Conservation (phyloP, 495 filamentous ascomycete genomes). For the Daldinia bambusicola region DNA sequence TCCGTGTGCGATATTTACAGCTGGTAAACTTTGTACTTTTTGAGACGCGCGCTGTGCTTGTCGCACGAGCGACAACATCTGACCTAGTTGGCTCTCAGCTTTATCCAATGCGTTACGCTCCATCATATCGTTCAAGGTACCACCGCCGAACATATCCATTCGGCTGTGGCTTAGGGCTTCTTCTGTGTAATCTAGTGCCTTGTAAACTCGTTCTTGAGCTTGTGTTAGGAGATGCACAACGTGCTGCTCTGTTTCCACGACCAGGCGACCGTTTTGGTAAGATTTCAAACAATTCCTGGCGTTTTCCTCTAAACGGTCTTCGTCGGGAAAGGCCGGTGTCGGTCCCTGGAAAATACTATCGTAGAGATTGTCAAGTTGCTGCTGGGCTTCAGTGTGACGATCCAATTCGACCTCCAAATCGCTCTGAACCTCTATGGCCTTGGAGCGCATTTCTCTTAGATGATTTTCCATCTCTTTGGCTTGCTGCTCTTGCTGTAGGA, state of each 20-base stretch:
- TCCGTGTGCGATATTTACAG: slow-evolving; percentile 49
- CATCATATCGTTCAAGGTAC: slow-evolving; percentile 48
- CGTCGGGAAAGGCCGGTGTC: slow-evolving; percentile 59
- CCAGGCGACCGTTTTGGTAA: slow-evolving; percentile 41
- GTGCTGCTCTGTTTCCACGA: slow-evolving; percentile 45
- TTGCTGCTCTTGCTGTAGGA: slow-evolving; percentile 53
- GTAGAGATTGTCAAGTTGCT: slow-evolving; percentile 54
- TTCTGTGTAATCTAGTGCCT: slow-evolving; percentile 46
- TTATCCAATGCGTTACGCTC: slow-evolving; percentile 55
- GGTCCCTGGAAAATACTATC: slow-evolving; percentile 57
- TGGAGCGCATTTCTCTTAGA: slow-evolving; percentile 42
- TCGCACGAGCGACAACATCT: slow-evolving; percentile 41
- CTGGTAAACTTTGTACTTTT: slow-evolving; percentile 47
- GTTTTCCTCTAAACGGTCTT: slow-evolving; percentile 54
- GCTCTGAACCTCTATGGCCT: slow-evolving; percentile 38
- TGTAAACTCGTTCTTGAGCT: slow-evolving; percentile 42
- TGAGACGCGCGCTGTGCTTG: slow-evolving; percentile 52
- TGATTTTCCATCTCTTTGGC: slow-evolving; percentile 51
- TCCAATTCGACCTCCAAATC: slow-evolving; percentile 42
- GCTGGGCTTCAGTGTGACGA: slow-evolving; percentile 51
- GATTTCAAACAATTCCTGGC: slow-evolving; percentile 19
- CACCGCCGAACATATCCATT: slow-evolving; percentile 50
- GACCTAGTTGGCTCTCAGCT: slow-evolving; percentile 45
- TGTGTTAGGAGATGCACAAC: slow-evolving; percentile 42
- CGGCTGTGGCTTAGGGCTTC: slow-evolving; percentile 46